phyloP scores from a whole-genome alignment of 495 filamentous ascomycete genomes.

The Immersiella caudata region DNA sequence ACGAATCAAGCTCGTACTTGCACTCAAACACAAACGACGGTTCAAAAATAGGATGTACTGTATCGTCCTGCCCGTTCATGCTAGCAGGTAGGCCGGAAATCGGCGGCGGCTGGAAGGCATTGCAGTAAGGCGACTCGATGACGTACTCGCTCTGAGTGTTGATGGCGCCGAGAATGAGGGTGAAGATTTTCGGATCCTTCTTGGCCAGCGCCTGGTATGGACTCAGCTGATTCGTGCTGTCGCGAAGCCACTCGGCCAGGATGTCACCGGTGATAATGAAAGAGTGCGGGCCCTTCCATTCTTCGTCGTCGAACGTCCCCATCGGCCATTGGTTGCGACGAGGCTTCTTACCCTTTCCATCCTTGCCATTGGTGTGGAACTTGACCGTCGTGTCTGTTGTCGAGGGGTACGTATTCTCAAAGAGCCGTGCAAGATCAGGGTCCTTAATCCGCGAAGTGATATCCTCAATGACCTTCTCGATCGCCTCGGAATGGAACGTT shows the following conservation, averaged over 20 bases:
- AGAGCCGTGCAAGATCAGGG: conserved; percentile 86
- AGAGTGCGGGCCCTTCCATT: conserved; percentile 82
- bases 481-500: conserved; percentile 81
- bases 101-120: conserved; percentile 94
- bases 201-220: conserved; percentile 86
- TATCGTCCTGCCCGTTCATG: conserved; percentile 76
- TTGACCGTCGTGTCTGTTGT: conserved; percentile 89
- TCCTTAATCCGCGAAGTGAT: conserved; percentile 78
- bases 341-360: conserved; percentile 37
- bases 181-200: conserved; percentile 72
- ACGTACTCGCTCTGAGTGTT: conserved; percentile 96
- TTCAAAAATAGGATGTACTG: conserved; percentile 85
- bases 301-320: conserved; percentile 43
- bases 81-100: conserved; percentile 71
- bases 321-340: conserved; percentile 8
- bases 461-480: conserved; percentile 85
- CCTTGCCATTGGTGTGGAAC: conserved; percentile 55
- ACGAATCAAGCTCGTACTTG: conserved; percentile 97
- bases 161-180: conserved; percentile 89
- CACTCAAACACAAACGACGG: conserved; percentile 89
- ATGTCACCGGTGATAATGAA: conserved; percentile 99
- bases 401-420: conserved; percentile 97
- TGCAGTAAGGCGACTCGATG: conserved; percentile 94
- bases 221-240: conserved; percentile 92
- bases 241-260: conserved; percentile 95